Percentiles rank a stretch among this genome's conserved stretches.
These are phyloP conservation scores for Silene vulgaris DNA, from an alignment of 179 eudicot species.

Conservation along the genomic window DNA sequence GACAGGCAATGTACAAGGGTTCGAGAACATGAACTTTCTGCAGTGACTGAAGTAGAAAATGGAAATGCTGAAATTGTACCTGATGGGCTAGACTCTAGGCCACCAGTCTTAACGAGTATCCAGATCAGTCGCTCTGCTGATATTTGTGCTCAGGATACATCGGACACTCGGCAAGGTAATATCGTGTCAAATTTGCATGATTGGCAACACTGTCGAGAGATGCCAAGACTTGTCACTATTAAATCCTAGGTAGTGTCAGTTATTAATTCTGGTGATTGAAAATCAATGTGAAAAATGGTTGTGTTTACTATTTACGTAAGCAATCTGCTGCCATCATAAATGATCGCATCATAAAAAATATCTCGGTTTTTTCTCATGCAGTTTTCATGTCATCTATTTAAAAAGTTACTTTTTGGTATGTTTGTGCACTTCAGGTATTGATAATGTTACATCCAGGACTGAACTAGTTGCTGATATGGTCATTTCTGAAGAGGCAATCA, in stretches of 20 bases:
- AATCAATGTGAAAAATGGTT: background rate
- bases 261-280: background rate
- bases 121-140: slow-evolving; percentile 30
- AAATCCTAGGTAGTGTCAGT: slow-evolving; percentile 1
- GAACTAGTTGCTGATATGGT: slow-evolving; percentile 30
- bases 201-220: slow-evolving; percentile 11
- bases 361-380: background rate
- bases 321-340: slow-evolving; percentile 2
- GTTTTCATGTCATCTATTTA: slow-evolving; percentile 9
- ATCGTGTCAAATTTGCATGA: slow-evolving; percentile 2
- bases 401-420: slow-evolving; percentile 26
- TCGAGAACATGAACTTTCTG: slow-evolving; percentile 27
- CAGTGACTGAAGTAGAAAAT: slow-evolving; percentile 28
- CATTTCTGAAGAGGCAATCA: slow-evolving; percentile 28
- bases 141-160: slow-evolving; percentile 66
- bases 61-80: slow-evolving; percentile 27
- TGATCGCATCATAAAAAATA: background rate
- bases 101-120: slow-evolving; percentile 26
- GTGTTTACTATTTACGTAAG: slow-evolving; percentile 8
- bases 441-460: slow-evolving; percentile 20
- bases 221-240: background rate
- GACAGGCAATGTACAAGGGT: slow-evolving; percentile 33
- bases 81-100: slow-evolving; percentile 24
- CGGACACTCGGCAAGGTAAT: slow-evolving; percentile 49
- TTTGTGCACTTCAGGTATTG: slow-evolving; percentile 23